These are phyloP conservation scores for Leccinum uliginosum DNA, from an alignment of 768 basidiomycete species.

Conservation along the genomic window DNA sequence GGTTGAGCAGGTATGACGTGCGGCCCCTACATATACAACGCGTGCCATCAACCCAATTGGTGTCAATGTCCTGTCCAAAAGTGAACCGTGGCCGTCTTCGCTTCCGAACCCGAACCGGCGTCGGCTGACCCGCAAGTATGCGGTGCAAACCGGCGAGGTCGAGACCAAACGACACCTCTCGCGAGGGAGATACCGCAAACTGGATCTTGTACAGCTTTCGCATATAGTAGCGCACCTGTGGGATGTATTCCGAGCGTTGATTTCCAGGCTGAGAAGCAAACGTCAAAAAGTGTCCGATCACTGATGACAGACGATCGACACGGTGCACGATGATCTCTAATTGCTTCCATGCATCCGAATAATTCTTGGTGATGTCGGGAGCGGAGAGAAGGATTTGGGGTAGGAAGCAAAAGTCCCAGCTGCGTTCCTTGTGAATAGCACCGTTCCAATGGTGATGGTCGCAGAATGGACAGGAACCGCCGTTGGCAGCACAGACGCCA, in stretches of 20 bases:
- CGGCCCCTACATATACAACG: conserved; percentile 78
- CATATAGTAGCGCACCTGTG: conserved; percentile 87
- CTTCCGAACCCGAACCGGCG: conserved; percentile 47
- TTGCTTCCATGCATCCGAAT: conserved; percentile 77
- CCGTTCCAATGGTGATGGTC: conserved; percentile 92
- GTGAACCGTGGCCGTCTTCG: conserved; percentile 57
- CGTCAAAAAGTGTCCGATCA: conserved; percentile 77
- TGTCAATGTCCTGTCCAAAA: conserved; percentile 74
- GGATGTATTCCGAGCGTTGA: conserved; percentile 71
- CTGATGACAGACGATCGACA: conserved; percentile 66
- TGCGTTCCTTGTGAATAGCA: conserved; percentile 74
- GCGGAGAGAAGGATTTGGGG: conserved; percentile 66
- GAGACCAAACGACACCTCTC: conserved; percentile 76
- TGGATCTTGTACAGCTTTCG: conserved; percentile 86
- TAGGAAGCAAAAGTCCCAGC: conserved; percentile 79
- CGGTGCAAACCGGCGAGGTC: conserved; percentile 82
- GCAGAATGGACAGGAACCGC: conserved; percentile 90
- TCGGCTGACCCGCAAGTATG: conserved; percentile 66
- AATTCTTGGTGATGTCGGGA: conserved; percentile 75
- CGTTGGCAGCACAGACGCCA: conserved; percentile 77
- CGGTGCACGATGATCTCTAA: conserved; percentile 77
- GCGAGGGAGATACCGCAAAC: conserved; percentile 80
- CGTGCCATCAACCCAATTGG: conserved; percentile 70
- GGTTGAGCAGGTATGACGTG: conserved; percentile 54
- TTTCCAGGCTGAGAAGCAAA: conserved; percentile 66